Evolutionary conservation across 345 rosid species (phyloP), one percentile per base, ranked within the genome.

Genomic region (Salix viminalis): DNA sequence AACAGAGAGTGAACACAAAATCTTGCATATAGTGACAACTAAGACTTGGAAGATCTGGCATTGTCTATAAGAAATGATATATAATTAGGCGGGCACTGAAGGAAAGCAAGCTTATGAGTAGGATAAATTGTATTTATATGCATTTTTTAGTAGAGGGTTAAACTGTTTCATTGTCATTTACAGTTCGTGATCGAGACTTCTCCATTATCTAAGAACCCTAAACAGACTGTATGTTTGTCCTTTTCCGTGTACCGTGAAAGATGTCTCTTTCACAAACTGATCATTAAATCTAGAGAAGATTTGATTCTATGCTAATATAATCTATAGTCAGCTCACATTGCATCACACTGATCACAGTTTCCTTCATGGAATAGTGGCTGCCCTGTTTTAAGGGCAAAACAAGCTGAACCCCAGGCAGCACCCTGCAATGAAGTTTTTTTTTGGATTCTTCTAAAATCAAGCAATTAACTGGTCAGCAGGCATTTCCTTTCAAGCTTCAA

Each of bases 251-350:
- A 46, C 42, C 67, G 69, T 72, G 70, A 69, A 39, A 73, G 56
- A 34, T 67, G 84, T 86, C 88, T 67, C 52, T 86, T 77, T 86
- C 88, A 50, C 46, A 0, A 66, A 75, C 58, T 71, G 73, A 41
- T 76, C 76, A 21, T 52, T 58, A 72, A 76, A 81, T 83, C 86
- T 69, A 67, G 60, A 37, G 56, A 76, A 81, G 82, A 83, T 83
- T 71, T 82, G 67, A 13, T 66, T 67, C 41, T 30, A 44, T 69
- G 46, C 71, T 71, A 67, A 64, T 48, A 62, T 76, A 75, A 70
- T 61, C 14, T 56, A 65, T 65, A 42, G 64, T 78, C 62, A 67
- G 75, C 73, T 75, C 58, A 15, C 61, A 36, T 71, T 75, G 52
- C 78, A 72, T 84, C 79, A 73, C 75, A 52, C 64, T 69, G 64